Evolutionary conservation across 306 rosid genomes (phyloP), one percentile per base, ranked within the genome.

Genomic region (Rosa lucieae): DNA sequence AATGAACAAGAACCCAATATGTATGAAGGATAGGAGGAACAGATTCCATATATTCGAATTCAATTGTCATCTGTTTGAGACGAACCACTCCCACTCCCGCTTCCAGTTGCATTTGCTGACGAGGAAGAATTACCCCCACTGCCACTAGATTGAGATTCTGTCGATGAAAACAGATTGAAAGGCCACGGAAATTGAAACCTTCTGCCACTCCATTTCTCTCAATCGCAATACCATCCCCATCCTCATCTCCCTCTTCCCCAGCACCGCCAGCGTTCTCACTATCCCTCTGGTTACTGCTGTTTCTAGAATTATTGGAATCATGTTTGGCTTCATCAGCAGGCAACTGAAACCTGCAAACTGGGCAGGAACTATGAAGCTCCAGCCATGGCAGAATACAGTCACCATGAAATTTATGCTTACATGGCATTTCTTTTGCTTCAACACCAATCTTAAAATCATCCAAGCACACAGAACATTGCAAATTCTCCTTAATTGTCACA

Each of bases 301-400:
- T 82, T 81, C 87, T 82, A 37, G 87, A n/a, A 69, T 44, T 82
- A 74, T 83, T 87, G 3, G 85, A 32, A 52, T 88, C 88, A 6
- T 49, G 85, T 81, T 92, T 92, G 77, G 88, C 74, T 79, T 89
- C 97, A 75, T 84, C 87, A 6, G 78, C 66, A 46, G 89, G 91
- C 85, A 93, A 75, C 74, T 88, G 94, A 83, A 77, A 88, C 89
- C 94, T 84, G 83, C 97, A 92, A 68, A 90, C 93, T 12, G 97
- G 96, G 78, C 97, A 92, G 39, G 94, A 92, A 84, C 93, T 90
- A 82, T 90, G 97, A 81, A 90, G 93, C 76, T 90, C 96, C 73
- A 92, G 83, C 97, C 97, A 92, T 18, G 96, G 96, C 29, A 93
- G 80, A 74, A 93, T 90, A 75, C 97, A 93, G 18, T 72, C 89